A percentile compares a stretch with the other conserved stretches of the same genome.
These are phyloP conservation scores for Chrysoporthe puriensis DNA, from an alignment of 2,329 filamentous ascomycete species.

Conservation along the genomic window DNA sequence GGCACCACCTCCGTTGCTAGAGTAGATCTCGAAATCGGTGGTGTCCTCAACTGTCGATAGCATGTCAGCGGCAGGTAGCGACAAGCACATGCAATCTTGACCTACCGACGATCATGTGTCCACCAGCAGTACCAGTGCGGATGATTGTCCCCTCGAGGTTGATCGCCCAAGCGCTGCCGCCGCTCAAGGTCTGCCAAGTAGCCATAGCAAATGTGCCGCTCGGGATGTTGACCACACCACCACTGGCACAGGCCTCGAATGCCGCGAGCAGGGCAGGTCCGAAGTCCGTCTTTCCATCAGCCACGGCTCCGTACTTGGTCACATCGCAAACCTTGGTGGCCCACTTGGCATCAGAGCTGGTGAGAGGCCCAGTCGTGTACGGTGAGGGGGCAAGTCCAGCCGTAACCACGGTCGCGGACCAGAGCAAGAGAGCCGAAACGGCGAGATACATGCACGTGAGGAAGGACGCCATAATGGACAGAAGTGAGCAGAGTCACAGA, in stretches of 20 bases:
- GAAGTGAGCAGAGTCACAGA: background rate
- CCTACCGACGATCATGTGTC: slow-evolving; percentile 30
- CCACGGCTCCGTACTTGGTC: slow-evolving; percentile 54
- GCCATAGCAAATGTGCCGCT: slow-evolving; percentile 30
- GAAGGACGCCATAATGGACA: background rate
- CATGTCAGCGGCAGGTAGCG: background rate
- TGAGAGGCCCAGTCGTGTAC: slow-evolving; percentile 49
- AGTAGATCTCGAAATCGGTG: slow-evolving; percentile 52
- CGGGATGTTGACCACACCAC: slow-evolving; percentile 40
- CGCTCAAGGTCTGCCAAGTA: slow-evolving; percentile 27
- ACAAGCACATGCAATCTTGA: background rate
- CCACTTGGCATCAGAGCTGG: slow-evolving; percentile 45
- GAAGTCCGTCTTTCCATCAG: slow-evolving; percentile 55
- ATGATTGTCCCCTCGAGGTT: slow-evolving; percentile 46
- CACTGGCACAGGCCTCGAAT: slow-evolving; percentile 53
- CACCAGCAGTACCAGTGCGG: slow-evolving; percentile 29
- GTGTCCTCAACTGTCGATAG: slow-evolving; percentile 19
- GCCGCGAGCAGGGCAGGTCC: slow-evolving; percentile 51
- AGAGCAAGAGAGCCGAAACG: slow-evolving; percentile 12
- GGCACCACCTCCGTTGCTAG: slow-evolving; percentile 45
- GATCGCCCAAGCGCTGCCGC: slow-evolving; percentile 26
- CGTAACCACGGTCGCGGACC: slow-evolving; percentile 24
- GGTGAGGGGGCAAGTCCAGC: slow-evolving; percentile 39
- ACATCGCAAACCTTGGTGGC: slow-evolving; percentile 54
- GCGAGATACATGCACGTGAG: background rate